phyloP scores from a whole-genome alignment of 2,329 filamentous ascomycete species.

The Lachnellula arida region DNA sequence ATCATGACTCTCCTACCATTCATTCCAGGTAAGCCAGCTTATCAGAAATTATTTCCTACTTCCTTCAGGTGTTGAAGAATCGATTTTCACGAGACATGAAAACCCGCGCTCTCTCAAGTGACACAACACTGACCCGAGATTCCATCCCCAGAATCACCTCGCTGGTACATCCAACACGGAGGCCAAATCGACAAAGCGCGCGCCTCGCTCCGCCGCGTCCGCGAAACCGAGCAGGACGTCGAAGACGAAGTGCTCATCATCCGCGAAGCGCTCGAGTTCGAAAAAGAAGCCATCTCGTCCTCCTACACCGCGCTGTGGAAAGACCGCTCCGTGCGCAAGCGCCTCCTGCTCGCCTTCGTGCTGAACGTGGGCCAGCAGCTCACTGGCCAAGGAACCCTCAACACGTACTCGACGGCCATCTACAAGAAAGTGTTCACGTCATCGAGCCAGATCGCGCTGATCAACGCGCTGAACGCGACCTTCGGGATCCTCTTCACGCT shows the following conservation, averaged over 20 bases:
- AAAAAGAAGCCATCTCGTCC: slow-evolving; percentile 62
- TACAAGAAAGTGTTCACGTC: slow-evolving; percentile 66
- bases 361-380: slow-evolving; percentile 69
- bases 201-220: slow-evolving; percentile 52
- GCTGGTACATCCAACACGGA: slow-evolving; percentile 61
- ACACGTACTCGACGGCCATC: slow-evolving; percentile 65
- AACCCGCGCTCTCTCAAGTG: too few species aligned
- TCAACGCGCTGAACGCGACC: slow-evolving; percentile 69
- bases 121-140: too few species aligned
- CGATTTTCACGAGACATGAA: too few species aligned
- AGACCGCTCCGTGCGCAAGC: slow-evolving; percentile 63
- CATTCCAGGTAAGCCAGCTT: slow-evolving; percentile 39
- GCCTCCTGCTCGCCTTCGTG: slow-evolving; percentile 59
- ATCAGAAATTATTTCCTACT: too few species aligned
- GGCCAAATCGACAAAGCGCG: slow-evolving; percentile 56
- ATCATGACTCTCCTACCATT: slow-evolving; percentile 59
- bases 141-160: slow-evolving; percentile 48
- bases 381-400: slow-evolving; percentile 67
- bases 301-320: slow-evolving; percentile 65
- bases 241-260: slow-evolving; percentile 63
- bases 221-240: slow-evolving; percentile 60
- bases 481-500: slow-evolving; percentile 68
- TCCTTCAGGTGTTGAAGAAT: too few species aligned
- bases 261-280: slow-evolving; percentile 64
- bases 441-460: slow-evolving; percentile 57